Evolutionary conservation across 208 protist genomes (phyloP), one percentile per base, ranked within the genome.

Genomic region (Vickermania spadyakhi): DNA sequence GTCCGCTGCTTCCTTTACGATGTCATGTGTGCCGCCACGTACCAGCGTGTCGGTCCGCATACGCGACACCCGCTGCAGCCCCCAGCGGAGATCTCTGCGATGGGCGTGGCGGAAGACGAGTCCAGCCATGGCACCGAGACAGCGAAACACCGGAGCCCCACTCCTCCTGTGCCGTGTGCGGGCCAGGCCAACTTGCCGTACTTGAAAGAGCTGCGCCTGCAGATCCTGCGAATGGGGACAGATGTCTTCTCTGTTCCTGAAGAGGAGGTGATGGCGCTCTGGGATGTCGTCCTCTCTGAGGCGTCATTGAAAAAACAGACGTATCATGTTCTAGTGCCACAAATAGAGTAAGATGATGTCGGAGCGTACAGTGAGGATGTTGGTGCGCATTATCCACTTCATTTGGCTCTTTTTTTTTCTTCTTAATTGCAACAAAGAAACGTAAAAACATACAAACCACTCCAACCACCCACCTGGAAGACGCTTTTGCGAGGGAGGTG

Each of bases 1-100:
- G 72, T 81, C 25, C 83, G 84, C 21, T 94, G 87, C 67, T 94
- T 91, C 62, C 58, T 94, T 42, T 89, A 89, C 56, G 87, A 94
- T 45, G 75, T 84, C 4, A 89, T 91, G 80, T 68, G 69, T 1
- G 87, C 87, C 2, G 70, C 75, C 11, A 45, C 36, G 36, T 45
- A 45, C 36, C 36, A 45, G 36, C 36, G 36, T 18, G 18, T 18
- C 11, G 11, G 36, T 7, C 36, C 7, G 36, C 36, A 45, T 18
- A 7, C 11, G 11, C n/a, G n/a, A n/a, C n/a, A n/a, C n/a, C n/a
- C n/a, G n/a, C n/a, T n/a, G n/a, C n/a, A n/a, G n/a, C n/a, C n/a
- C n/a, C n/a, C n/a, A n/a, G n/a, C n/a, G n/a, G n/a, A n/a, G n/a
- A n/a, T n/a, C n/a, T n/a, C n/a, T n/a, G n/a, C n/a, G n/a, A n/a